phyloP scores from a whole-genome alignment of 169 alveolate species.

The Eimeria sp. region DNA sequence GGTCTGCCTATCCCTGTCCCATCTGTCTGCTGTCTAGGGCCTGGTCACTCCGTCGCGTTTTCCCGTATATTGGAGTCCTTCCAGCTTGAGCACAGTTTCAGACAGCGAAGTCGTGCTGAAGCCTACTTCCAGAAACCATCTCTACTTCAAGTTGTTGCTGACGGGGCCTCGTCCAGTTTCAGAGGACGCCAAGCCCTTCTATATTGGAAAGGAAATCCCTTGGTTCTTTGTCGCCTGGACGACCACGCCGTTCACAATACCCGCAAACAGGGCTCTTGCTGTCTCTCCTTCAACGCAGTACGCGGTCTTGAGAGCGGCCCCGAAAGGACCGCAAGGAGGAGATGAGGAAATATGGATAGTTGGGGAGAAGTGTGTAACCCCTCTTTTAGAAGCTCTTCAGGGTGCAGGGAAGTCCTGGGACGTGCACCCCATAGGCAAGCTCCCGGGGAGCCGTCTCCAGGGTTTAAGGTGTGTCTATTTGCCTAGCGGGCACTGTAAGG shows the following conservation, averaged over 20 bases:
- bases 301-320: conserved; percentile 59
- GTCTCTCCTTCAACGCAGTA: conserved; percentile 83
- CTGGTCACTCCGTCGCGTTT: conserved; percentile 65
- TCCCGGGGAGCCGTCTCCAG: conserved; percentile 36
- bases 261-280: conserved; percentile 89
- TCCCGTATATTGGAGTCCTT: conserved; percentile 60
- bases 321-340: not conserved
- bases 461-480: conserved; percentile 29
- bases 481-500: not conserved
- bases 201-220: not conserved
- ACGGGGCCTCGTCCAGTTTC: conserved; percentile 1
- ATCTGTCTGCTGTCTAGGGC: conserved; percentile 57
- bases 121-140: conserved; percentile 55
- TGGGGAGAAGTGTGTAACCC: conserved; percentile 43
- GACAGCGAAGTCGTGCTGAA: conserved; percentile 68
- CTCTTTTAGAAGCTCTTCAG: conserved; percentile 45
- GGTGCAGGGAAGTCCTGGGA: conserved; percentile 37
- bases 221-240: conserved; percentile 88
- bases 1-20: not conserved
- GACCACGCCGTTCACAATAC: conserved; percentile 90
- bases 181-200: not conserved
- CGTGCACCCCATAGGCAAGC: conserved; percentile 47
- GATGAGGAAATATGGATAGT: conserved; percentile 44
- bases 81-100: conserved; percentile 19
- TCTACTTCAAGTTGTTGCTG: conserved; percentile 48